Evolutionary conservation across 768 basidiomycete species (phyloP).

Genomic region (Naganishia friedmannii): DNA sequence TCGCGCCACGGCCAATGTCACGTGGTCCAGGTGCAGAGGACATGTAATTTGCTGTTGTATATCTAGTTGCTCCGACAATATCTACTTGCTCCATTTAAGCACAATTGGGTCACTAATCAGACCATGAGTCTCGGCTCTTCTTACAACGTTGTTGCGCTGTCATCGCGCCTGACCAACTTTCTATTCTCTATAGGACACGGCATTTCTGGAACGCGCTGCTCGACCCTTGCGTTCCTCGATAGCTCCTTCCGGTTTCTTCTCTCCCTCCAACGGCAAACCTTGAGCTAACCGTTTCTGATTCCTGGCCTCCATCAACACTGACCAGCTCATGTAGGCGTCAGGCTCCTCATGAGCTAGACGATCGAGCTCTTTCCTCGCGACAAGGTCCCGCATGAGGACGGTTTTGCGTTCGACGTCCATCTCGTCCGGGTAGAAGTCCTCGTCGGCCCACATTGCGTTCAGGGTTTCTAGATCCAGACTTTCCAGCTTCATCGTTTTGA

Average conservation of each 20-base stretch:
- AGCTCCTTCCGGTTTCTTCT: neutral
- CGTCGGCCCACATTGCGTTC: neutral
- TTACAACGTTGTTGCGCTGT: neutral
- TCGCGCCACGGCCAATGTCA: constrained; percentile 24
- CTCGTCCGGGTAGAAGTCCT: constrained; percentile 7
- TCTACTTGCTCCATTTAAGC: neutral
- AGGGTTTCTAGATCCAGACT: neutral
- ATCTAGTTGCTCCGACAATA: neutral
- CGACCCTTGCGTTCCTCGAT: constrained; percentile 6
- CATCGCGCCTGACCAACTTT: neutral
- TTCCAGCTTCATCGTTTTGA: neutral
- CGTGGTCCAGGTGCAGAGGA: constrained; percentile 23
- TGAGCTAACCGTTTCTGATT: neutral
- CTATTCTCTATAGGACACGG: constrained; percentile 11
- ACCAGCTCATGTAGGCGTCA: constrained; percentile 11
- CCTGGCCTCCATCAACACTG: constrained; percentile 13
- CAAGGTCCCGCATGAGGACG: constrained; percentile 11
- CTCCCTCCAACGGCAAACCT: constrained; percentile 14
- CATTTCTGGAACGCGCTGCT: neutral
- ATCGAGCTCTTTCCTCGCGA: constrained; percentile 17
- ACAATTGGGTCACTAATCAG: neutral
- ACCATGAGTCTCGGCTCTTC: neutral
- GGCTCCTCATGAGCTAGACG: constrained; percentile 13
- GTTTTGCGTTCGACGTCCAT: constrained; percentile 4
- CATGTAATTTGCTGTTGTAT: neutral